Conservation (phyloP, 2,329 filamentous ascomycete genomes). For the Aspergillus ibericus region DNA sequence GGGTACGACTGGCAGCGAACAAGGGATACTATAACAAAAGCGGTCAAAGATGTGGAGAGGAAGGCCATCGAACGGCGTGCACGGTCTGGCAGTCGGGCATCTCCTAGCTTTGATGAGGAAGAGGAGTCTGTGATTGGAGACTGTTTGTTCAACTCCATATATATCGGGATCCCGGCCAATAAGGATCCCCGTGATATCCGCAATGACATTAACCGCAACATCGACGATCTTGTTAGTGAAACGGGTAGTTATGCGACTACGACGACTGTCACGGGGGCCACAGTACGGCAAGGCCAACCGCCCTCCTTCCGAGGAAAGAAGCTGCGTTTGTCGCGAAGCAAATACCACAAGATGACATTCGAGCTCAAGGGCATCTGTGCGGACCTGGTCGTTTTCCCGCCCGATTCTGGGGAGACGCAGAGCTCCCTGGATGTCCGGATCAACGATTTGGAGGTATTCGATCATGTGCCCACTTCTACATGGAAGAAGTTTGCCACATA, state of each 20-base stretch:
- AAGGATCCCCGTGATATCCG: slow-evolving; percentile 80
- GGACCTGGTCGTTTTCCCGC: slow-evolving; percentile 78
- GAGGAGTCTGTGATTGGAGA: slow-evolving; percentile 88
- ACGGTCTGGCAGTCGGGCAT: slow-evolving; percentile 56
- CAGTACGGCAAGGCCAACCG: slow-evolving; percentile 37
- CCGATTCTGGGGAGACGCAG: slow-evolving; percentile 74
- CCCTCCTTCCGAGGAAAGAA: slow-evolving; percentile 52
- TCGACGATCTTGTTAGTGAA: slow-evolving; percentile 83
- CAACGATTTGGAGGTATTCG: slow-evolving; percentile 82
- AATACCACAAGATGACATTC: slow-evolving; percentile 91
- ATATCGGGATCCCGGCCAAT: slow-evolving; percentile 87
- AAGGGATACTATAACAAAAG: slow-evolving; percentile 79
- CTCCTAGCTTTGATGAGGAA: slow-evolving; percentile 60
- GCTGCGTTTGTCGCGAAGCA: slow-evolving; percentile 78
- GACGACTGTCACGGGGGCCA: slow-evolving; percentile 51
- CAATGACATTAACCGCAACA: slow-evolving; percentile 79
- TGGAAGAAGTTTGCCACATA: slow-evolving; percentile 99
- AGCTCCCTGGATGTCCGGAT: slow-evolving; percentile 84
- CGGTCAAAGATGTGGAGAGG: slow-evolving; percentile 81
- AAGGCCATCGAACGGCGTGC: slow-evolving; percentile 74
- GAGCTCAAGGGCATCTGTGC: slow-evolving; percentile 82
- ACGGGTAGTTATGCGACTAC: slow-evolving; percentile 86
- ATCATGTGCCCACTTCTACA: slow-evolving; percentile 90
- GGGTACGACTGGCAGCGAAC: slow-evolving; percentile 95
- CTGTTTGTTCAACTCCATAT: slow-evolving; percentile 97